Base-by-base conservation (phyloP, 305 asterid genomes). In the Lippia alba region DNA sequence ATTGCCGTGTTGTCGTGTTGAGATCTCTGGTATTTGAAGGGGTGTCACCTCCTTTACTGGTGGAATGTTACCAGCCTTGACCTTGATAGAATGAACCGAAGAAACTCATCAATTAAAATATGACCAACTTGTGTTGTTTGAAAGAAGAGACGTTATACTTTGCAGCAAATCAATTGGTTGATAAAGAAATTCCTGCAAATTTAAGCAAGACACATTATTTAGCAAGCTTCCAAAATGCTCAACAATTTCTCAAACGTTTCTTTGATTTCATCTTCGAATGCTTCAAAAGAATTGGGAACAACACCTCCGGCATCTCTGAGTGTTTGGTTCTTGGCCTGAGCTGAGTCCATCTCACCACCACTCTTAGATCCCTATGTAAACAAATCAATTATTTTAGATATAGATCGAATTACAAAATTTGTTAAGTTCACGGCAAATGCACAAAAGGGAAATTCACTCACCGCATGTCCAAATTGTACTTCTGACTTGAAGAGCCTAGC, bases 21-120 rank as follows among this genome's bases (percentile, higher is more conserved):
- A 94, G 97, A 84, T 94, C 97, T 85, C 99, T 2, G 99, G 99
- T 67, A 94, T 94, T 90, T 83, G 99, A 71, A 97, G 99, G 40
- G 97, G 97, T 39, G 74, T 82, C 61, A 94, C 85, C 78, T 91
- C 99, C 83, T 94, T 94, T 70, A 94, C 81, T 11, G 97, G 83
- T 45, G 94, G 39, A 77, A 85, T 83, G 58, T 86, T 87, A 32
- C 96, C 97, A 18, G 74, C 97, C 74, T 79, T 91, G 20, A 51
- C 89, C 99, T 36, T 94, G 70, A 80, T 44, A 56, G 57, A 76
- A 64, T 34, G 61, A 61, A 67, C 72, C 45, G 45, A 62, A 53
- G 46, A 6, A 69, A 56, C 51, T 67, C 16, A 67, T 71, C 66
- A 54, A 48, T 24, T 17, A 40, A 41, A 6, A 18, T n/a, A 16